These are phyloP conservation scores for Hamigera avellanea DNA, from an alignment of 495 filamentous ascomycete species.

Conservation along the genomic window DNA sequence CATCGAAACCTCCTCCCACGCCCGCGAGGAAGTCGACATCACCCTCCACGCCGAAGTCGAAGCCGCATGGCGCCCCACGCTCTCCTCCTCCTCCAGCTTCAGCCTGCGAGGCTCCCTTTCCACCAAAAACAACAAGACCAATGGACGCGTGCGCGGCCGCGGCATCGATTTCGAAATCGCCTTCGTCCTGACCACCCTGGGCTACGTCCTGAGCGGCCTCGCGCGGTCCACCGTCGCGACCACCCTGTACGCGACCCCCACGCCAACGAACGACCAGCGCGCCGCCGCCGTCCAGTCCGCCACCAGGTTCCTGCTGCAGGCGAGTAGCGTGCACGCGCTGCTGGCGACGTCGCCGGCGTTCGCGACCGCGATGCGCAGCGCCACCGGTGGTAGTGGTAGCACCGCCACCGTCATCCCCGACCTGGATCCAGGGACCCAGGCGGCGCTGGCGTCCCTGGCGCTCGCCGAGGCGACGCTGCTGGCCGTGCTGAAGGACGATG, in stretches of 20 bases:
- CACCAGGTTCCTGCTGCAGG: constrained; percentile 65
- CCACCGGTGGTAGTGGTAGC: neutral
- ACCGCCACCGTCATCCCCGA: constrained; percentile 32
- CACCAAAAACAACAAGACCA: constrained; percentile 14
- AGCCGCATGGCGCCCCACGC: constrained; percentile 74
- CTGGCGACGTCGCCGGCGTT: constrained; percentile 34
- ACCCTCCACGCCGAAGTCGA: constrained; percentile 44
- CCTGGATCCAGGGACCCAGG: constrained; percentile 51
- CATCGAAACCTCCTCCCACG: constrained; percentile 10
- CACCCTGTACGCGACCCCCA: constrained; percentile 42
- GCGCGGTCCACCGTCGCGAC: constrained; percentile 48
- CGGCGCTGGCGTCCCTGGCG: constrained; percentile 60
- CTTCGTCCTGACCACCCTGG: constrained; percentile 67
- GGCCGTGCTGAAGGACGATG: constrained; percentile 85
- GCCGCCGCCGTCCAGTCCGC: constrained; percentile 60
- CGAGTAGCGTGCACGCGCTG: constrained; percentile 66
- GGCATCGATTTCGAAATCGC: constrained; percentile 76
- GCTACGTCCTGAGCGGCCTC: constrained; percentile 56
- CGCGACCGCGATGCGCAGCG: constrained; percentile 1
- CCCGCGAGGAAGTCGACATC: constrained; percentile 48
- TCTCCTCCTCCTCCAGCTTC: constrained; percentile 42
- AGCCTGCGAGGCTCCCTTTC: constrained; percentile 26
- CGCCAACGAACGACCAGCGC: constrained; percentile 53
- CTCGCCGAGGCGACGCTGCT: constrained; percentile 82
- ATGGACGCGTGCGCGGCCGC: constrained; percentile 49